phyloP scores from a whole-genome alignment of 139 green algal species.

The Chlamydomonas incerta region DNA sequence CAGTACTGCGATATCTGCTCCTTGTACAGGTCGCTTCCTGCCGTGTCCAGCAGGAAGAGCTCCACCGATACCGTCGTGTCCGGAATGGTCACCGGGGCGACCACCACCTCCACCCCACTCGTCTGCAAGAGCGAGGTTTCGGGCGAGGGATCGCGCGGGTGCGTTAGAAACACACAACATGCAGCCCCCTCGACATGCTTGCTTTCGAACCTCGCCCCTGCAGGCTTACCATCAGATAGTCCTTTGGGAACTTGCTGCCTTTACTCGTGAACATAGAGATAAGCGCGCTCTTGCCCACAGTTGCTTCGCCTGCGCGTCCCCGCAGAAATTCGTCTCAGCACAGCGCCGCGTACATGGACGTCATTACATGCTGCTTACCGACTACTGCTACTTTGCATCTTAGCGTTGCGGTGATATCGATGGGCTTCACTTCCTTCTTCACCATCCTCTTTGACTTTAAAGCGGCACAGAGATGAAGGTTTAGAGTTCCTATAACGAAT shows the following conservation, averaged over 20 bases:
- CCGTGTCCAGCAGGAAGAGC: conserved; percentile 56
- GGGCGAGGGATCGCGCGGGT: too few relatives aligned
- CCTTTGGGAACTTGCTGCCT: conserved; percentile 53
- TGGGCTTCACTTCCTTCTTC: conserved; percentile 34
- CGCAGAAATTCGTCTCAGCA: background rate
- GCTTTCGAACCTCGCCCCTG: background rate
- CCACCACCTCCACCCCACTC: conserved; percentile 47
- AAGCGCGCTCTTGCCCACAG: conserved; percentile 55
- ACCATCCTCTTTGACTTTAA: too few relatives aligned
- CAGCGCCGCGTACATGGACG: background rate
- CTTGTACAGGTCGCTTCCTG: conserved; percentile 52
- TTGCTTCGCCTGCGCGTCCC: conserved; percentile 45
- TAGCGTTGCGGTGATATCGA: conserved; percentile 51
- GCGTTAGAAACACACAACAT: too few relatives aligned
- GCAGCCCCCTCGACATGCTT: background rate
- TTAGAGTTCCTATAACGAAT: too few relatives aligned
- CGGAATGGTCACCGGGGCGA: conserved; percentile 45
- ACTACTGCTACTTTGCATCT: conserved; percentile 63
- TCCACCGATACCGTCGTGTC: conserved; percentile 54
- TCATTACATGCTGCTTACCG: conserved; percentile 24
- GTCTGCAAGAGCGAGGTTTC: conserved; percentile 47
- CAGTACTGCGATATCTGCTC: conserved; percentile 54
- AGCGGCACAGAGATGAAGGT: too few relatives aligned
- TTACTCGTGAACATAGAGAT: conserved; percentile 62
- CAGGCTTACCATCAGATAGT: conserved; percentile 54